Base-by-base conservation (phyloP, 1,284 basidiomycete genomes). In the Grifola frondosa region DNA sequence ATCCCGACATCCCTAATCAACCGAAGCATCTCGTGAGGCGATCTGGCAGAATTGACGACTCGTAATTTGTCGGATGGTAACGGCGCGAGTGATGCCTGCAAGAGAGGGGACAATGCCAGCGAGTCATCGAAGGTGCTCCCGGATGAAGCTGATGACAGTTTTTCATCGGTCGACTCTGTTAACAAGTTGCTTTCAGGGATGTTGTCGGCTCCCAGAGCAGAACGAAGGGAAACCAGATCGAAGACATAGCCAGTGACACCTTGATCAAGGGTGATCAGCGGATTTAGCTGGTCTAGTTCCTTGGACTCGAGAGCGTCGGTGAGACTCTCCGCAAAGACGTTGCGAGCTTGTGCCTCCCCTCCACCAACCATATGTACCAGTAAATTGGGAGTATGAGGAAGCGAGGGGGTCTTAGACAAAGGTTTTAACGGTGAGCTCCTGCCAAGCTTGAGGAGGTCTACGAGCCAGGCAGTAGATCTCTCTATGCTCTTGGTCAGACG, bases 401-500 rank as follows among this genome's bases (percentile, higher is more conserved):
- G 36, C n/a, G 36, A 22, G 6, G 35, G 20, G 20, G 41, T 24
- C 25, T 40, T 49, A n/a, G n/a, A n/a, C n/a, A n/a, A n/a, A n/a
- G n/a, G n/a, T n/a, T n/a, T n/a, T n/a, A n/a, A n/a, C n/a, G n/a
- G n/a, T n/a, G n/a, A n/a, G n/a, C n/a, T n/a, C n/a, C n/a, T n/a
- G n/a, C n/a, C n/a, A n/a, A 62, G 56, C 13, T 57, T 54, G 12
- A 88, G 67, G 3, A 87, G 49, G 29, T 75, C 66, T 0, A 69
- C 62, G 0, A 89, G 63, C 88, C 88, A 91, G 1, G 69, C 61
- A 6, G 70, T 58, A 3, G 80, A 81, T 17, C 88, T 71, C 37
- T 86, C 81, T 39, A 91, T 72, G 57, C 81, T 83, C 58, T 90
- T 91, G 21, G 75, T 80, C 5, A 83, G 61, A 9, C 88, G 78